Percentiles rank a stretch among this genome's conserved stretches.
These are phyloP conservation scores for Gryganskiella cystojenkinii DNA, from an alignment of 192 early-diverging fungal species.

Conservation along the genomic window DNA sequence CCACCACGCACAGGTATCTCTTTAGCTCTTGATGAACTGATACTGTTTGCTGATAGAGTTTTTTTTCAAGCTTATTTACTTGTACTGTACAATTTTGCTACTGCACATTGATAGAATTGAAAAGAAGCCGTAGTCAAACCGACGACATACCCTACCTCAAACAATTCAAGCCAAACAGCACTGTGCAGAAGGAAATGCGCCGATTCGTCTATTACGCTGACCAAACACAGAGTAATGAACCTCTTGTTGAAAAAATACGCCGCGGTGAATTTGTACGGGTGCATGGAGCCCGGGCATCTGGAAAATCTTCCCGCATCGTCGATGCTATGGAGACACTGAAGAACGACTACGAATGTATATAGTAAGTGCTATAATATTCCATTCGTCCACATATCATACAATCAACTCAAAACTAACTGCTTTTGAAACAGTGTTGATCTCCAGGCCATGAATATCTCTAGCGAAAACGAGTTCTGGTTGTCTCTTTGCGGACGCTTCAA, in stretches of 20 bases:
- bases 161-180: constrained; percentile 21
- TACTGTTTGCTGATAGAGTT: neutral
- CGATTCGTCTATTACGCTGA: constrained; percentile 34
- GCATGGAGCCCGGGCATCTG: constrained; percentile 44
- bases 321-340: constrained; percentile 28
- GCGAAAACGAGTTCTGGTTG: constrained; percentile 12
- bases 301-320: constrained; percentile 39
- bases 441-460: constrained; percentile 9
- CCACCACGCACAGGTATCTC: too few relatives aligned
- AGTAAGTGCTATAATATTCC: constrained; percentile 30
- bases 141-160: neutral
- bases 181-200: constrained; percentile 13
- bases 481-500: constrained; percentile 5
- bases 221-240: constrained; percentile 30
- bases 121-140: neutral
- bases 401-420: constrained; percentile 5
- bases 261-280: constrained; percentile 21
- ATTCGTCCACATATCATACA: neutral
- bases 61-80: neutral
- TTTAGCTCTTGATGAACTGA: neutral
- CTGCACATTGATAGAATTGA: neutral
- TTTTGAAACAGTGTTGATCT: constrained; percentile 18
- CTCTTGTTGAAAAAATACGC: constrained; percentile 34
- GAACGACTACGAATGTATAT: constrained; percentile 28
- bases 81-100: neutral